These are phyloP conservation scores for Diplodia intermedia DNA, from an alignment of 2,329 filamentous ascomycete species.

Conservation along the genomic window DNA sequence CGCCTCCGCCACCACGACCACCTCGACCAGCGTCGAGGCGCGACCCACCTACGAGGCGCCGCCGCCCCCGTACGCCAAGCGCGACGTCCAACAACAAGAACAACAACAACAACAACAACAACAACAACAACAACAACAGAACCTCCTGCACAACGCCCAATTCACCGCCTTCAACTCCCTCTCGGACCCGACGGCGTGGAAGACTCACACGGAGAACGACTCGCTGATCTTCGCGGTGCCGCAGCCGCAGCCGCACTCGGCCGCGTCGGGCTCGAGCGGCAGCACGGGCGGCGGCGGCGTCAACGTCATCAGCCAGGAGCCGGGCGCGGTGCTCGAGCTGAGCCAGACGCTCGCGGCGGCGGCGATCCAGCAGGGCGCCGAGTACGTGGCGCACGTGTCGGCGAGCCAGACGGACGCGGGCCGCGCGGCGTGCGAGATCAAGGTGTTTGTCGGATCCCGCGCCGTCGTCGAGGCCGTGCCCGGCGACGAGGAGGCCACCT, in stretches of 20 bases:
- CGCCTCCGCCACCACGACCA: constrained; percentile 35
- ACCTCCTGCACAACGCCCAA: constrained; percentile 41
- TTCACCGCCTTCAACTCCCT: constrained; percentile 34
- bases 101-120: too few relatives aligned
- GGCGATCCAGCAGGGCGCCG: background rate
- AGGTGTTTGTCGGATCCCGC: background rate
- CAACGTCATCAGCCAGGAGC: constrained; percentile 38
- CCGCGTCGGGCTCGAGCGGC: background rate
- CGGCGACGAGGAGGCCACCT: background rate
- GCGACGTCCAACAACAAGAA: constrained; percentile 18
- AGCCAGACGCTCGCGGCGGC: constrained; percentile 39
- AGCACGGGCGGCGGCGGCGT: constrained; percentile 28
- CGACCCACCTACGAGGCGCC: background rate
- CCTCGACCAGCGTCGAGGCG: background rate
- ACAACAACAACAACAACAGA: constrained; percentile 21
- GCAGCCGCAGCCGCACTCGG: background rate
- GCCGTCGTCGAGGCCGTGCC: constrained; percentile 4
- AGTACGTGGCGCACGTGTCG: constrained; percentile 34
- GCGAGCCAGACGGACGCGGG: constrained; percentile 39
- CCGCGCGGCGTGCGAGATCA: constrained; percentile 29
- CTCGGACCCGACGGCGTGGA: constrained; percentile 38
- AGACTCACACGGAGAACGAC: constrained; percentile 35
- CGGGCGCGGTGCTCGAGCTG: constrained; percentile 37
- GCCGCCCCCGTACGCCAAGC: constrained; percentile 6
- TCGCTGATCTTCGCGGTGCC: constrained; percentile 37